Evolutionary conservation across 2,329 filamentous ascomycete genomes (phyloP), one percentile per base, ranked within the genome.

Genomic region (Fusarium fracticaudum): DNA sequence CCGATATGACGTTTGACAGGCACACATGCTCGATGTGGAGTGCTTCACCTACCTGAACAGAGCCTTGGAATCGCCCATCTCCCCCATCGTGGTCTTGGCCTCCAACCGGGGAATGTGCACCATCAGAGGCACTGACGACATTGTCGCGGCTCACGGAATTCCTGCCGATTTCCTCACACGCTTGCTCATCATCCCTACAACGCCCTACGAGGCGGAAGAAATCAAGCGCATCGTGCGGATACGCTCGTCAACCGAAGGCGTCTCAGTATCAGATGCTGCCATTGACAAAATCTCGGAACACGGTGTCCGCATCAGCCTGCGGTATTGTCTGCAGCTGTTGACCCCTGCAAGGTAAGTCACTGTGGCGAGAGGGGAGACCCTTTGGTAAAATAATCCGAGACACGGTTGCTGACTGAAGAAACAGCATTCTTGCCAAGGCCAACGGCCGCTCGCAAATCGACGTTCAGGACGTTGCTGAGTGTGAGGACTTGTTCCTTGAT

Each of bases 1-100:
- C 72, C 44, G 63, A 74, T 54, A 51, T 51, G 58, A 57, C 51
- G 63, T 74, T 74, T 76, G 68, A 80, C 77, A 97, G 95, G 96
- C 97, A 69, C 96, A 99, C 87, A 99, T 99, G 96, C 94, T 99
- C 78, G 96, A 99, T 83, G 93, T 99, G 77, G 96, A 99, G 87
- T 97, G 95, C 87, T 99, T 98, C 86, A 98, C 96, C 76, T 99
- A 98, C 85, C 91, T 99, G 80, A 98, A 98, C 88, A 94, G 95
- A 81, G 96, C 96, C n/a, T 89, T 99, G 77, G 96, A 99, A 87
- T 95, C 94, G 64, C 90, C 92, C 76, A 97, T 99, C 80, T 96
- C 96, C 4, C 96, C 96, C 66, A 98, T 99, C 80, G 96, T 99
- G 71, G 96, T 99, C 76, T 92, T 99, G 70, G 96, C 96, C 68